Base-by-base conservation (phyloP, 805 yeast genomes). In the Myxozyma mucilagina region DNA sequence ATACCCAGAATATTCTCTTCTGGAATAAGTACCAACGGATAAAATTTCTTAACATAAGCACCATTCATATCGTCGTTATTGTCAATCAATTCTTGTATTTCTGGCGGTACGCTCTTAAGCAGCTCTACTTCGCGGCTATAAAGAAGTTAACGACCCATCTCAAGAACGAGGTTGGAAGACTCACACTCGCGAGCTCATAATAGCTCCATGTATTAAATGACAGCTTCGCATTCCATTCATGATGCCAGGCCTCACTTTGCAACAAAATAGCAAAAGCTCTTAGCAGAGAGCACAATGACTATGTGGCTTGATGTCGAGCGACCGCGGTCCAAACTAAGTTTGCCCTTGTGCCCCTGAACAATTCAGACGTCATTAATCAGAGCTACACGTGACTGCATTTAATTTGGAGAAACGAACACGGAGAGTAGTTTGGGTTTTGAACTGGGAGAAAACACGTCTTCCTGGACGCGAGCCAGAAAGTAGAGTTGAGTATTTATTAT, bases 11-110 rank as follows among this genome's bases (percentile, higher is more conserved):
- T 14, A 16, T 47, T 43, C 49, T 65, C 66, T 29, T 32, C 13
- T 29, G 60, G 55, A 31, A 63, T 62, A 29, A 61, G 66, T 20
- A 63, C 36, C 11, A 63, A 32, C 14, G 67, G 67, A 42, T 44
- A 50, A 29, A 44, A 61, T 14, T 11, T 11, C 29, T 38, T 44
- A 31, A 53, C 52, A 39, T 63, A 63, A 11, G 47, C 59, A 29
- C 51, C 57, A 13, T 36, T 52, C 24, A 42, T 53, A 32, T 54
- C 56, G 10, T 38, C 35, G 11, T 36, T 29, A 1, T 42, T 20
- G 18, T 34, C 44, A 6, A 60, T 43, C 44, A 49, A 11, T n/a
- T 34, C 48, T 14, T 45, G 59, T 18, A 53, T 52, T 10, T 61
- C 61, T 8, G 47, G 43, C 3, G 55, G 59, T 3, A 52, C 36